Evolutionary conservation across 345 rosid species (phyloP).

Genomic region (Syzygium oleosum): DNA sequence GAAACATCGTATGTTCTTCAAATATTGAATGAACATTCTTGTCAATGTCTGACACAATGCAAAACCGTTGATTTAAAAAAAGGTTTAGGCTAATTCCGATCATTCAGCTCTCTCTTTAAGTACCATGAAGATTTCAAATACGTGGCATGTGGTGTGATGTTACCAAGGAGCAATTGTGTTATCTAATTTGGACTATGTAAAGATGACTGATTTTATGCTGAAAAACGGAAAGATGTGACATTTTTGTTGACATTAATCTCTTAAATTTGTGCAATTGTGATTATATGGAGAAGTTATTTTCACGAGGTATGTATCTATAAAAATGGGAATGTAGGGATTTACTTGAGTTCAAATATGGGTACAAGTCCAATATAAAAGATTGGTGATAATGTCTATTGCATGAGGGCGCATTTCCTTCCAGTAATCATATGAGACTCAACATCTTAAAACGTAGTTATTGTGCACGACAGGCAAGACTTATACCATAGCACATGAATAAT

Average conservation of each 20-base stretch:
- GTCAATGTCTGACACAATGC: neutral
- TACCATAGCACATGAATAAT: neutral
- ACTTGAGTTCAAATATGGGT: neutral
- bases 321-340: neutral
- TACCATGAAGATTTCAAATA: neutral
- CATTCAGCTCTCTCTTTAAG: neutral
- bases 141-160: neutral
- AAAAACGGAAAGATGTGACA: neutral
- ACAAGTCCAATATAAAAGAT: neutral
- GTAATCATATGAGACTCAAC: neutral
- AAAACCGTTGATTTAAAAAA: neutral
- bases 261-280: neutral
- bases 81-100: neutral
- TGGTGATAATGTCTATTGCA: neutral
- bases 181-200: neutral
- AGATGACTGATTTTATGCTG: neutral
- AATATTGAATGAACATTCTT: neutral
- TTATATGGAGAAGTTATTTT: neutral
- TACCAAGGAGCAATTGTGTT: neutral
- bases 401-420: too few species aligned
- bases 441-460: too few species aligned
- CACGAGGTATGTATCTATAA: accelerated
- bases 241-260: neutral
- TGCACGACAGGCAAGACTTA: neutral
- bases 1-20: neutral